Percentiles rank a stretch among this genome's conserved stretches.
Conservation (phyloP, 352 stramenopile genomes). For the Plasmopara halstedii region DNA sequence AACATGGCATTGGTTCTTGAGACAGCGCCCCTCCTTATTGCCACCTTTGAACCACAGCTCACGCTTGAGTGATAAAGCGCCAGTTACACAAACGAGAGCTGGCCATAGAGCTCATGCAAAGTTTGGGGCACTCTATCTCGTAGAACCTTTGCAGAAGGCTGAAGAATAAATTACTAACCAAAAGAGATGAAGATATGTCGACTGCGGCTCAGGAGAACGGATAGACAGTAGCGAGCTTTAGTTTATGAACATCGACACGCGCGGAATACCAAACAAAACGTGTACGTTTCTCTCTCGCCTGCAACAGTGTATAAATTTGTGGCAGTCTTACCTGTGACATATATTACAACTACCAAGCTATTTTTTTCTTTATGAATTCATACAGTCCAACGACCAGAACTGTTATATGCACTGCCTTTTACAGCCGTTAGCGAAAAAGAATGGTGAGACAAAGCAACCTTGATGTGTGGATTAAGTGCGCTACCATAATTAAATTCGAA, state of each 20-base stretch:
- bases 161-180: constrained; percentile 22
- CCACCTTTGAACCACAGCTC: background rate
- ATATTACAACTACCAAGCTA: background rate
- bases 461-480: no score
- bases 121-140: constrained; percentile 1
- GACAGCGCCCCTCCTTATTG: constrained; percentile 1
- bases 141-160: constrained; percentile 3
- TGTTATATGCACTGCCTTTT: no score
- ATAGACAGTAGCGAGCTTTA: constrained; percentile 9
- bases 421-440: no score
- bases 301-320: background rate
- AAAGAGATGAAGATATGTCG: background rate
- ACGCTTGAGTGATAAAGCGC: background rate
- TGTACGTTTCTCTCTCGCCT: constrained; percentile 13
- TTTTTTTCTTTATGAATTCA: no score
- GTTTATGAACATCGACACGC: constrained; percentile 16
- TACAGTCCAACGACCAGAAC: no score
- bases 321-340: background rate
- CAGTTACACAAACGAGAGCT: background rate
- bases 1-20: constrained; percentile 2
- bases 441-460: no score
- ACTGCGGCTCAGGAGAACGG: constrained; percentile 4
- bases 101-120: background rate
- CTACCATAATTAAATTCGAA: no score
- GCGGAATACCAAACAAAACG: constrained; percentile 2